A percentile compares a stretch with the other conserved stretches of the same genome.
These are phyloP conservation scores for Lipomyces yamanashiensis DNA, from an alignment of 805 yeast genomes.

Conservation along the genomic window DNA sequence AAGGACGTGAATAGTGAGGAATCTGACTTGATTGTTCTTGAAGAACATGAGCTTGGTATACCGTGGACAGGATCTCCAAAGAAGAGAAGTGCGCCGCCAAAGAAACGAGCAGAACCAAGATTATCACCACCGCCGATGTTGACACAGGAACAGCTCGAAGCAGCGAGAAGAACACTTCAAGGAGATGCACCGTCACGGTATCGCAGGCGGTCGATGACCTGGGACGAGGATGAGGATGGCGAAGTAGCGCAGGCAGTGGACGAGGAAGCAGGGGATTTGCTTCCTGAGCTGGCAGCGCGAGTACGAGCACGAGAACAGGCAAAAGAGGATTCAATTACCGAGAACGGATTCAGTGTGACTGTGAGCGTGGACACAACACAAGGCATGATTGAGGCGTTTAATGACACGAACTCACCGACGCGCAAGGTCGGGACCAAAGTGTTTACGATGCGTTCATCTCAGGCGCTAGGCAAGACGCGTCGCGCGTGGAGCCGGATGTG, in stretches of 20 bases:
- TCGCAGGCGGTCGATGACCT: background rate
- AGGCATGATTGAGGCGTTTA: background rate
- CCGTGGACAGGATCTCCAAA: too few relatives aligned
- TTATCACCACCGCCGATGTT: conserved; percentile 30
- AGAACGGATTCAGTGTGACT: background rate
- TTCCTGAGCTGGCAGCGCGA: conserved; percentile 34
- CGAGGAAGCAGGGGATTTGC: conserved; percentile 7
- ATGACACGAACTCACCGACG: background rate
- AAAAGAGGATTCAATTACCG: background rate
- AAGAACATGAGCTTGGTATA: background rate
- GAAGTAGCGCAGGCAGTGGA: background rate
- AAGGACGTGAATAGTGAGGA: background rate
- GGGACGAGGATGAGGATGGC: background rate
- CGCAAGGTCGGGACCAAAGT: background rate
- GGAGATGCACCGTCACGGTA: background rate
- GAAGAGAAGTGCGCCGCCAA: background rate
- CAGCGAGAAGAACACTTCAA: background rate
- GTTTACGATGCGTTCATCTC: conserved; percentile 18
- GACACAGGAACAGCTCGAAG: conserved; percentile 16
- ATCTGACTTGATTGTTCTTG: background rate
- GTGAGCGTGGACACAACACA: conserved; percentile 10
- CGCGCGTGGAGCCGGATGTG: conserved; percentile 23
- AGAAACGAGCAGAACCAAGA: background rate
- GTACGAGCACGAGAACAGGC: conserved; percentile 14
- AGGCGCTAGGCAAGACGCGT: conserved; percentile 11